Evolutionary conservation across 495 filamentous ascomycete genomes (phyloP).

Genomic region (Tuber melanosporum): DNA sequence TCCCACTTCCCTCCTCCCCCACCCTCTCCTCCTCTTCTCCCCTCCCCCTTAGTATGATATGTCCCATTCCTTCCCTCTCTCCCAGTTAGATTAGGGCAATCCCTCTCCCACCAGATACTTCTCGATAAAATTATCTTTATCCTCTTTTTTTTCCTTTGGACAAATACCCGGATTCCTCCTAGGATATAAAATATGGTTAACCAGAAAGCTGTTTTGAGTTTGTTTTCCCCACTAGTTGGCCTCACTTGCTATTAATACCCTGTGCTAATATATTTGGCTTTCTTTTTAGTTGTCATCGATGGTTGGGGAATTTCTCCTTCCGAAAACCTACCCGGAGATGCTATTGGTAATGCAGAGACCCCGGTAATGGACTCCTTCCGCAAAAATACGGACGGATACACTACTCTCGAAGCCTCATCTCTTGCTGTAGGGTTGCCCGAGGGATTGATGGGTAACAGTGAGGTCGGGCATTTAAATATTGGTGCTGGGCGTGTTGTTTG

Average conservation of each 20-base stretch:
- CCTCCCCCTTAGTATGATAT: conserved; percentile 12
- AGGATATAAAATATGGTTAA: conserved; percentile 55
- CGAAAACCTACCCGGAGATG: conserved; percentile 77
- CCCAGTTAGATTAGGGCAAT: conserved; percentile 9
- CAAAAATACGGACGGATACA: conserved; percentile 67
- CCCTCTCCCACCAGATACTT: conserved; percentile 9
- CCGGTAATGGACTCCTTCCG: conserved; percentile 83
- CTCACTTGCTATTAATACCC: conserved; percentile 8
- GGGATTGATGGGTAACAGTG: conserved; percentile 96
- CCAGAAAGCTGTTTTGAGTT: conserved; percentile 91
- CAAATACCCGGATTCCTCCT: conserved; percentile 33
- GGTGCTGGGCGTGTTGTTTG: conserved; percentile 95
- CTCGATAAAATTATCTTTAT: conserved; percentile 37
- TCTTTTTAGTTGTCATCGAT: conserved; percentile 78
- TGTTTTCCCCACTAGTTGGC: conserved; percentile 41
- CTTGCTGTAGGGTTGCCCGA: conserved; percentile 92
- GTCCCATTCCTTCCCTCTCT: conserved; percentile 20
- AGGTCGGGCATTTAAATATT: conserved; percentile 97
- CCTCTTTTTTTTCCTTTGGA: conserved; percentile 32
- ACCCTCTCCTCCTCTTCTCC: conserved; percentile 24
- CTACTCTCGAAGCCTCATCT: conserved; percentile 89
- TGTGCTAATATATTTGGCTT: conserved; percentile 12
- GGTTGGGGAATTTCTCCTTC: conserved; percentile 88
- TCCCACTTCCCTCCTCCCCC: conserved; percentile 21
- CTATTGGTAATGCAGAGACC: conserved; percentile 84